These are phyloP conservation scores for Erodium maritimum DNA, from an alignment of 345 rosid genomes.

Conservation along the genomic window DNA sequence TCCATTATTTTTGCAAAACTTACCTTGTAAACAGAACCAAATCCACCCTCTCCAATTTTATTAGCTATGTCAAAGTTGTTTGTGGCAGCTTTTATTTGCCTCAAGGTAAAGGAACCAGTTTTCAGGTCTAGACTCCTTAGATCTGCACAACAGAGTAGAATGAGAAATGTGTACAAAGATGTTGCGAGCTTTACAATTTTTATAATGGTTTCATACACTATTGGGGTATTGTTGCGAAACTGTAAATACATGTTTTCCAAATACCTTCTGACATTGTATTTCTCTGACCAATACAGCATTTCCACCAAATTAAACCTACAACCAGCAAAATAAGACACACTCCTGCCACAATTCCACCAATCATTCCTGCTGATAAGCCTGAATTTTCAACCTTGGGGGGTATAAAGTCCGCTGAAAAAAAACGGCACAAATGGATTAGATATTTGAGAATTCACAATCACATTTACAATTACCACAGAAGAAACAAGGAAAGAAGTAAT, in stretches of 20 bases:
- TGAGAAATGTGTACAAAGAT: neutral
- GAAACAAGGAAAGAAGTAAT: no score
- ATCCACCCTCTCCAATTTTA: conserved; percentile 16
- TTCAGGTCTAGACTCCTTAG: conserved; percentile 3
- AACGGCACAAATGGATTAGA: neutral
- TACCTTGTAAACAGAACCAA: conserved; percentile 11
- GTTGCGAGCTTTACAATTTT: neutral
- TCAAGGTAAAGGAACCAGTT: conserved; percentile 9
- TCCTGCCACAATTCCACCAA: conserved; percentile 18
- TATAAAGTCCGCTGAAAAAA: neutral
- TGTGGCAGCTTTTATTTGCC: conserved; percentile 8
- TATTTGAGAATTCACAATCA: neutral
- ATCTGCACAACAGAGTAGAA: conserved; percentile 1
- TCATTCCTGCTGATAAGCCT: neutral
- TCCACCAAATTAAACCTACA: conserved; percentile 40
- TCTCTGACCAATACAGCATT: conserved; percentile 25
- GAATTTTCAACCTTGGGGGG: neutral
- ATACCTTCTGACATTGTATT: conserved; percentile 29
- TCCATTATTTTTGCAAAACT: neutral
- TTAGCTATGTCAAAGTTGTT: conserved; percentile 5
- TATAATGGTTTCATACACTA: neutral
- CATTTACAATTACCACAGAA: no score
- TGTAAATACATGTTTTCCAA: neutral
- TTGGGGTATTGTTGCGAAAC: neutral
- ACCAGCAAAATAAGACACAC: conserved; percentile 19